Conservation (phyloP, 345 rosid genomes). For the Pseudoturritis turrita region DNA sequence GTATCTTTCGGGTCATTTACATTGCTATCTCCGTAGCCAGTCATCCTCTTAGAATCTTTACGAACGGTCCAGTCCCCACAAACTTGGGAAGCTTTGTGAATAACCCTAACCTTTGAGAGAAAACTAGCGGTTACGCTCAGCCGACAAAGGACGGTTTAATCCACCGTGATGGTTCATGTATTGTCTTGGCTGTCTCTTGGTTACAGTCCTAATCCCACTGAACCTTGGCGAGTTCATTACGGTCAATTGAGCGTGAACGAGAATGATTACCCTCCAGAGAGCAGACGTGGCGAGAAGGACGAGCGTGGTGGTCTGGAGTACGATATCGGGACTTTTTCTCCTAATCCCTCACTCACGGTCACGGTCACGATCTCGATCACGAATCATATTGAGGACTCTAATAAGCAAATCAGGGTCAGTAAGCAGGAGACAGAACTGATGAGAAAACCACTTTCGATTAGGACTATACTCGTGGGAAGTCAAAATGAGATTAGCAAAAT, state of each 20-base stretch:
- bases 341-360: constrained; percentile 41
- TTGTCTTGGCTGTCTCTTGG: constrained; percentile 87
- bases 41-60: too few species aligned
- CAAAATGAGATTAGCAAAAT: constrained; percentile 47
- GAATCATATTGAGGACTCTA: constrained; percentile 43
- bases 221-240: constrained; percentile 30
- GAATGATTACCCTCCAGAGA: constrained; percentile 49
- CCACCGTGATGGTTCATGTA: constrained; percentile 96
- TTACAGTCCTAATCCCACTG: constrained; percentile 64
- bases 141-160: constrained; percentile 82
- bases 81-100: not conserved
- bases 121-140: constrained; percentile 64
- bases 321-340: constrained; percentile 66
- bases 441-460: constrained; percentile 39
- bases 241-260: constrained; percentile 47
- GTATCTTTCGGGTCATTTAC: too few species aligned
- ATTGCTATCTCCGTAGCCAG: too few species aligned
- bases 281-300: constrained; percentile 50
- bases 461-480: constrained; percentile 34
- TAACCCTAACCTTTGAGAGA: constrained; percentile 40
- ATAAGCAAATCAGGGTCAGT: constrained; percentile 47
- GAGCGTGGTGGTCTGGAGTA: constrained; percentile 57
- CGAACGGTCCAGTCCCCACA: too few species aligned
- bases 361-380: constrained; percentile 40
- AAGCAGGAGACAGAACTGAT: constrained; percentile 39